Conservation (phyloP, 2,329 filamentous ascomycete species). For the Sporothrix pallida region DNA sequence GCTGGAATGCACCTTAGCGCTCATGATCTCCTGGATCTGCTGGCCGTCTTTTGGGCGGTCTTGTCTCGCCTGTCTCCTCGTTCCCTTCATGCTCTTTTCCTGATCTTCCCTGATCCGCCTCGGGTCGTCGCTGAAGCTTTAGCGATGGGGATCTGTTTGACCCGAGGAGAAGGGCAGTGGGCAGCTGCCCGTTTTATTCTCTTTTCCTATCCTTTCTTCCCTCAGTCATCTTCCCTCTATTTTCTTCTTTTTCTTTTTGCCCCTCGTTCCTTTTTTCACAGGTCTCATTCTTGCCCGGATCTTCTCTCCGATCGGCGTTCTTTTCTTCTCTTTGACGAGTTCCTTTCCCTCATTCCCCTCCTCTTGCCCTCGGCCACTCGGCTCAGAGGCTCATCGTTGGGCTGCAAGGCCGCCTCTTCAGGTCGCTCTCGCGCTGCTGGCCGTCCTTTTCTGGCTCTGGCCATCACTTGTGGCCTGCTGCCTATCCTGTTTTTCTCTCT, state of each 20-base stretch:
- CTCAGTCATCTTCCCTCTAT: neutral
- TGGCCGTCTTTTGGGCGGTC: neutral
- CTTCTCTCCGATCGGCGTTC: neutral
- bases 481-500: neutral
- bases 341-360: neutral
- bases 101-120: constrained; percentile 19
- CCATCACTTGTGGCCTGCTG: neutral
- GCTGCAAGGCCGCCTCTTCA: neutral
- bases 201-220: neutral
- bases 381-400: neutral
- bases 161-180: neutral
- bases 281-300: constrained; percentile 3
- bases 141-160: neutral
- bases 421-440: neutral
- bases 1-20: constrained; percentile 23
- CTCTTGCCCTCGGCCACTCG: neutral
- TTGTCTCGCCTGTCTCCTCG: neutral
- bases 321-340: neutral
- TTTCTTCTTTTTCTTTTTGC: constrained; percentile 1
- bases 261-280: neutral
- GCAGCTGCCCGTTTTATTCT: neutral
- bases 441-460: neutral
- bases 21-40: constrained; percentile 15
- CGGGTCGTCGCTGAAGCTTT: constrained; percentile 5
- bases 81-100: neutral